Evolutionary conservation across 1,139 yeast genomes (phyloP).

Genomic region (Candida sojae): DNA sequence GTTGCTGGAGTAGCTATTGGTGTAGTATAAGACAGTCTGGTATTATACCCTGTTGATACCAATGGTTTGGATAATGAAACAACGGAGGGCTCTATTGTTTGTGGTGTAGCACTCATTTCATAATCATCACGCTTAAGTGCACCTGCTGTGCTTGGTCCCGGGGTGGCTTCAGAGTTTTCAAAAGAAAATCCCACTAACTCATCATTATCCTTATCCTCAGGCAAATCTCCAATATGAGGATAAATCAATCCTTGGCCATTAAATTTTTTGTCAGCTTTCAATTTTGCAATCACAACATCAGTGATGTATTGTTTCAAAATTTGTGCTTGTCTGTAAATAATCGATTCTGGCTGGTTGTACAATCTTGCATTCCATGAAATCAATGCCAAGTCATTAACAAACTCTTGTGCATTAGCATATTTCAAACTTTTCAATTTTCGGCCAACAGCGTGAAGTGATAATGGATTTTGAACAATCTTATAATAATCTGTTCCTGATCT

Average conservation of each 20-base stretch:
- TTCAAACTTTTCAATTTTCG: constrained; percentile 47
- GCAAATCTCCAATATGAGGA: constrained; percentile 77
- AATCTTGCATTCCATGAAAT: constrained; percentile 89
- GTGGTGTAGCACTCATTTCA: constrained; percentile 16
- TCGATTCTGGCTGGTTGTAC: constrained; percentile 71
- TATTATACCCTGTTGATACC: constrained; percentile 10
- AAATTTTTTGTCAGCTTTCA: constrained; percentile 43
- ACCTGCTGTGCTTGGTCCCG: constrained; percentile 5
- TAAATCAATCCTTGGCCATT: constrained; percentile 50
- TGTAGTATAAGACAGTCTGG: constrained; percentile 4
- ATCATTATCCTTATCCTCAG: constrained; percentile 45
- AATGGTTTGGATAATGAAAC: constrained; percentile 13
- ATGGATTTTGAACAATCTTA: constrained; percentile 43
- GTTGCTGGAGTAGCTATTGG: constrained; percentile 4
- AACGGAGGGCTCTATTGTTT: constrained; percentile 8
- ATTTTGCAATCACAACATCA: constrained; percentile 55
- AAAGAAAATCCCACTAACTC: constrained; percentile 11
- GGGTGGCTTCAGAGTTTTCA: constrained; percentile 6
- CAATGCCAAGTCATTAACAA: constrained; percentile 76
- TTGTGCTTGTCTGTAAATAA: constrained; percentile 70
- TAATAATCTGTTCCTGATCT: constrained; percentile 51
- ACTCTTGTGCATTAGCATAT: constrained; percentile 65
- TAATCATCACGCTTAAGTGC: constrained; percentile 11
- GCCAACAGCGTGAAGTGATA: constrained; percentile 45
- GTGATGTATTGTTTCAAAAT: constrained; percentile 64